Evolutionary conservation across 352 stramenopile genomes (phyloP), one percentile per base, ranked within the genome.

Genomic region (Phytophthora pluvialis): DNA sequence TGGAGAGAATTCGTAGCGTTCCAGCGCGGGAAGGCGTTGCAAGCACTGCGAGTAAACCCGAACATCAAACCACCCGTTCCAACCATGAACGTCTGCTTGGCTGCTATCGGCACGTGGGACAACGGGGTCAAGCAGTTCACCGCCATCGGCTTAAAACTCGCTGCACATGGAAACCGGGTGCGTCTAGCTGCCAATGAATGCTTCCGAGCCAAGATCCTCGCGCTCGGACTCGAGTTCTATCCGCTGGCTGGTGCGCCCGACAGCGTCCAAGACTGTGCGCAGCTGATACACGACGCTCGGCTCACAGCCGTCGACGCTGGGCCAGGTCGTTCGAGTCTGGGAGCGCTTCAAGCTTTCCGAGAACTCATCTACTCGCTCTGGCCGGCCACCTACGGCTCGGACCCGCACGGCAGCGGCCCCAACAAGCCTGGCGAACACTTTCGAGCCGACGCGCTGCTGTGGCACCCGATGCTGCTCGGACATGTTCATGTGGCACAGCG

Each of bases 121-220:
- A 72, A 84, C 36, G 60, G 66, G 15, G 60, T 90, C 16, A 68
- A 81, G n/a, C 73, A 81, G 26, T 88, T 81, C 60, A 61, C 74
- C 5, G 73, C 63, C 1, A 57, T 96, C 16, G 85, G 80, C 5
- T 52, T 78, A 28, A 52, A 73, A 55, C 68, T 97, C 9, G 51
- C 72, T 48, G 29, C 52, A 0, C 36, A 88, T 18, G 89, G 89
- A 0, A 82, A 97, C 66, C 71, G 80, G 2, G 89, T 97, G 1
- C 77, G 90, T 11, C 72, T 97, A 18, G 89, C 86, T 0, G 83
- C 85, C 9, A 86, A 96, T 60, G 72, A 79, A 28, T 54, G 73
- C 13, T 90, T 88, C 64, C 67, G 86, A 3, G 28, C 66, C 7
- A 75, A 77, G 11, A 77, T 96, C 13, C 49, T 70, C 3, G 66